phyloP scores from a whole-genome alignment of 2,329 filamentous ascomycete species.

The Xylariaceae sp. region DNA sequence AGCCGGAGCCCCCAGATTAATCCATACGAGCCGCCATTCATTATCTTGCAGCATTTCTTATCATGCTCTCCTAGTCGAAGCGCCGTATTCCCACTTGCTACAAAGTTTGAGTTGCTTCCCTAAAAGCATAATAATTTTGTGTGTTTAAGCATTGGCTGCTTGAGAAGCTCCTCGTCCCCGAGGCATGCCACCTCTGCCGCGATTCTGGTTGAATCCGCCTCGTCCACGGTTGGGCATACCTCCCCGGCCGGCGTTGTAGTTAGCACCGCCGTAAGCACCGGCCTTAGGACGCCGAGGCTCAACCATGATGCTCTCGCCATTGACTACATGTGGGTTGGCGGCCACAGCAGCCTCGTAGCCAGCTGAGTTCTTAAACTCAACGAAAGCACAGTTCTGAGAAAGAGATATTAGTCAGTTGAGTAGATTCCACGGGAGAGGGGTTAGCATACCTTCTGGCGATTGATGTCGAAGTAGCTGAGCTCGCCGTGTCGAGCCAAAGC shows the following conservation, averaged over 20 bases:
- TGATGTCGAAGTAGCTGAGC: constrained; percentile 71
- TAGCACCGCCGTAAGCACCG: constrained; percentile 65
- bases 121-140: neutral
- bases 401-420: constrained; percentile 19
- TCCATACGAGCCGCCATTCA: no score
- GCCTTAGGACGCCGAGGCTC: constrained; percentile 83
- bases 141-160: constrained; percentile 45
- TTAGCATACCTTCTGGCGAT: constrained; percentile 70
- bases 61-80: no score
- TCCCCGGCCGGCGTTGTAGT: constrained; percentile 59
- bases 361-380: constrained; percentile 79
- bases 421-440: constrained; percentile 3
- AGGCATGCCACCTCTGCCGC: constrained; percentile 63
- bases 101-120: neutral
- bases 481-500: constrained; percentile 69
- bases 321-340: constrained; percentile 82
- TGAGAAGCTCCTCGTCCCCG: constrained; percentile 58
- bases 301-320: constrained; percentile 76
- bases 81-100: no score
- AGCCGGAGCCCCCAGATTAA: neutral
- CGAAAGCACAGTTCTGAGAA: constrained; percentile 86
- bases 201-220: constrained; percentile 61
- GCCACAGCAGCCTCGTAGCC: constrained; percentile 79
- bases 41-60: no score
- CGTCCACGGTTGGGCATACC: constrained; percentile 58